Evolutionary conservation across 768 basidiomycete species (phyloP), one percentile per base, ranked within the genome.

Genomic region (Lyophyllum atratum): DNA sequence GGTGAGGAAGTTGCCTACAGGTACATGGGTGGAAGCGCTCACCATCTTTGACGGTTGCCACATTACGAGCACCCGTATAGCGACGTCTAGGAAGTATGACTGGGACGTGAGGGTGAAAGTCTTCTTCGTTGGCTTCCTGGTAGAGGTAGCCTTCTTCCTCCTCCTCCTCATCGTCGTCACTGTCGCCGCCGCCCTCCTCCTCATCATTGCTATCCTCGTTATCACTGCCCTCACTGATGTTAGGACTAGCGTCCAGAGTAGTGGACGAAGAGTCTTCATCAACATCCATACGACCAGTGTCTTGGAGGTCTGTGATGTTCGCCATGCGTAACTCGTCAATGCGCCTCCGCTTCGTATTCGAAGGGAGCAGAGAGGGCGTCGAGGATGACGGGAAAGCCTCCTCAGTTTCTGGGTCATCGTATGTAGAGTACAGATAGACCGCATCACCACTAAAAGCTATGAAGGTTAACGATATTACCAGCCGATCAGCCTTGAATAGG

Each of bases 1-100:
- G 12, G 12, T 25, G 28, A 31, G n/a, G 19, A 9, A 49, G 44
- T 60, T 34, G 56, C 22, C 26, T 25, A 51, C 21, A 49, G 15
- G n/a, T 29, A n/a, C 34, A 4, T 25, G 45, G 19, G 26, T 14
- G 49, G 21, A 49, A 10, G 39, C 19, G 67, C 86, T 65, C 60
- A 88, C 93, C 92, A 68, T 95, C 93, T 71, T 96, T 96, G 40
- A 93, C 81, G 0, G 94, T 96, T 59, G 85, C 85, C 1, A 90
- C 76, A 66, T 95, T 96, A 54, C 87, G 84, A 29, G 86, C 84
- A 14, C 93, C 93, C 37, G 70, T 67, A 70, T 80, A 95, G 15
- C 81, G 80, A 58, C 69, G 71, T 39, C 86, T 82, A 25, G 93
- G 92, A 59, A 81, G 71, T 47, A 94, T 72, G 37, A 85, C 70